Evolutionary conservation across 2,329 filamentous ascomycete genomes (phyloP), one percentile per base, ranked within the genome.

Genomic region (Tolypocladium ophioglossoides): DNA sequence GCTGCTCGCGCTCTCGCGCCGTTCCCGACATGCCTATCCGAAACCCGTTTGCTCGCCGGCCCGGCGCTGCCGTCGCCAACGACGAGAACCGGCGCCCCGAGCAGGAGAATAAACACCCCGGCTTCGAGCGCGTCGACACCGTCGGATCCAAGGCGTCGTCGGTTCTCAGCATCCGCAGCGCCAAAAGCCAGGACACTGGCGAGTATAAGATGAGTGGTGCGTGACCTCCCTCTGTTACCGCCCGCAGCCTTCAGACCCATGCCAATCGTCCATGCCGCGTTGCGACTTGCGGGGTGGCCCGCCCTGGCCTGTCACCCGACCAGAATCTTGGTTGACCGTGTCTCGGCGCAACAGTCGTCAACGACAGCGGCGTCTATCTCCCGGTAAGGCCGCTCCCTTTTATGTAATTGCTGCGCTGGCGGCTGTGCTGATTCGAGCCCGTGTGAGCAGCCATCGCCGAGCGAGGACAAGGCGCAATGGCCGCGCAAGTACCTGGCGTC

Each of bases 331-430:
- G 55, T 61, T 67, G 56, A 70, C 63, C 49, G 55, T 60, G 48
- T 51, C 55, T 55, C 52, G 32, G 49, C 51, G 34, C 46, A 53
- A 57, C 68, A 96, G 92, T 96, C 60, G 94, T 97, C 70, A 95
- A 95, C 68, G 91, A 95, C 72, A 95, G 88, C 69, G 92, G 92
- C 61, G 87, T 96, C 58, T 97, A 95, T 73, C 82, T 97, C 61
- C 92, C 92, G 63, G 90, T 94, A 84, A 72, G 82, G 56, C 50
- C 50, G 34, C 51, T 49, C 14, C 7, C 6, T 32, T 34, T 14
- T 20, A 32, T 46, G 40, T 34, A 35, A 49, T 53, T 10, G 52
- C 12, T 14, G 39, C 34, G 50, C 22, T 35, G 22, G 41, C 24
- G 14, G 24, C 8, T 24, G 24, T 39, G 44, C 56, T 51, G 47